Evolutionary conservation across 768 basidiomycete genomes (phyloP).

Genomic region (Calocybe gangraenosa): DNA sequence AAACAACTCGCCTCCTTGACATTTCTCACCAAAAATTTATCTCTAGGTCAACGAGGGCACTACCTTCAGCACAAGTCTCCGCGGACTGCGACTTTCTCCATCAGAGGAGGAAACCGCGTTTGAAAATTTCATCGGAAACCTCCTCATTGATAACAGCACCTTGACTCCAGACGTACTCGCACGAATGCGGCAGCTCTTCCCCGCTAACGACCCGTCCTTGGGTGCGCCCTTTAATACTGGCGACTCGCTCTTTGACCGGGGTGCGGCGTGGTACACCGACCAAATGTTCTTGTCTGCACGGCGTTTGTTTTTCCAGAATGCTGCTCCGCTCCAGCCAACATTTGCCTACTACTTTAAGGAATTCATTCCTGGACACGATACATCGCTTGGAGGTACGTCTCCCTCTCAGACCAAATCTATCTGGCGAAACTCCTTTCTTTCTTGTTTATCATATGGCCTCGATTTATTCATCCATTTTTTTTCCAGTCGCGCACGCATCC

Average conservation of each 20-base stretch:
- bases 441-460: not conserved
- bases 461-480: not conserved
- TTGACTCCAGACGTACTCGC: conserved; percentile 37
- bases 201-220: conserved; percentile 41
- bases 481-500: conserved; percentile 43
- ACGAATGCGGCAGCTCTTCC: conserved; percentile 36
- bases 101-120: conserved; percentile 40
- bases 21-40: conserved; percentile 52
- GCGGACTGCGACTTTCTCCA: conserved; percentile 32
- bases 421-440: not conserved
- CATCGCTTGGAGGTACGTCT: conserved; percentile 41
- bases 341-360: conserved; percentile 55
- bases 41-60: conserved; percentile 55
- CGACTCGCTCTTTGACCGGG: conserved; percentile 55
- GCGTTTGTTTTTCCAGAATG: conserved; percentile 46
- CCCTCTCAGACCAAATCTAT: too few relatives aligned
- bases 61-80: conserved; percentile 34
- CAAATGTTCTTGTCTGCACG: conserved; percentile 51
- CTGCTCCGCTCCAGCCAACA: conserved; percentile 40
- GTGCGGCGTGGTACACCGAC: conserved; percentile 54
- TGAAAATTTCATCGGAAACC: conserved; percentile 39
- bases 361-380: conserved; percentile 51
- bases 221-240: conserved; percentile 56
- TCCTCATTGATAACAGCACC: conserved; percentile 51
- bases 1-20: too few relatives aligned